Evolutionary conservation across 2,329 filamentous ascomycete genomes (phyloP).

Genomic region (Monilinia fructigena): DNA sequence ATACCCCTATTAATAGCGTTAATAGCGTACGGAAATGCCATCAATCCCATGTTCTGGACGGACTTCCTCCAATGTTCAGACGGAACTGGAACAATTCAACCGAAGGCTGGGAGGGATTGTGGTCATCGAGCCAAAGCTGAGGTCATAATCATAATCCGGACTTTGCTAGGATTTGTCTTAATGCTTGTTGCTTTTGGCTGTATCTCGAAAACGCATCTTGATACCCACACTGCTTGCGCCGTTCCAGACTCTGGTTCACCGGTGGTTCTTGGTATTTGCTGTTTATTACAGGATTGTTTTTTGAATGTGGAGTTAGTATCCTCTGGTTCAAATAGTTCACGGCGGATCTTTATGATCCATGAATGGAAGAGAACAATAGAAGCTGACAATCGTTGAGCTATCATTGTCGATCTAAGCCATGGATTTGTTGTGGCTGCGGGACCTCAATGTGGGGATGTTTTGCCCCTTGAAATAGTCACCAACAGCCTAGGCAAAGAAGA

Average conservation of each 20-base stretch:
- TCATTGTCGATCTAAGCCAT: constrained; percentile 6
- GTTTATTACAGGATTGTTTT: neutral
- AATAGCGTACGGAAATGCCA: no score
- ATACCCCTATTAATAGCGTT: no score
- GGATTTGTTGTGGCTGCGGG: neutral
- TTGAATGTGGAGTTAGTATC: neutral
- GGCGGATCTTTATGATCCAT: neutral
- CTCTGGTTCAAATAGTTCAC: neutral
- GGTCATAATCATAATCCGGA: constrained; percentile 1
- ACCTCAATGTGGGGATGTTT: constrained; percentile 19
- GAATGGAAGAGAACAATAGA: neutral
- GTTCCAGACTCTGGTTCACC: neutral
- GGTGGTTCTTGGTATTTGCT: neutral
- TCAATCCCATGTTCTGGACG: neutral
- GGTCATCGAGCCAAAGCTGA: neutral
- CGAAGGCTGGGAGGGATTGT: neutral
- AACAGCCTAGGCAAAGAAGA: neutral
- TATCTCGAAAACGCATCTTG: constrained; percentile 1
- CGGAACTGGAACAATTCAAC: neutral
- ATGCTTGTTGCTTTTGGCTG: constrained; percentile 2
- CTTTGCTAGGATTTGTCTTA: neutral
- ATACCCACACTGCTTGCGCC: neutral
- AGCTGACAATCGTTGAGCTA: constrained; percentile 7
- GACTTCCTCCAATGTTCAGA: constrained; percentile 11
- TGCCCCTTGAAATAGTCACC: neutral